Conservation (phyloP, 148 eudicot genomes). For the Dianthus caryophyllus region DNA sequence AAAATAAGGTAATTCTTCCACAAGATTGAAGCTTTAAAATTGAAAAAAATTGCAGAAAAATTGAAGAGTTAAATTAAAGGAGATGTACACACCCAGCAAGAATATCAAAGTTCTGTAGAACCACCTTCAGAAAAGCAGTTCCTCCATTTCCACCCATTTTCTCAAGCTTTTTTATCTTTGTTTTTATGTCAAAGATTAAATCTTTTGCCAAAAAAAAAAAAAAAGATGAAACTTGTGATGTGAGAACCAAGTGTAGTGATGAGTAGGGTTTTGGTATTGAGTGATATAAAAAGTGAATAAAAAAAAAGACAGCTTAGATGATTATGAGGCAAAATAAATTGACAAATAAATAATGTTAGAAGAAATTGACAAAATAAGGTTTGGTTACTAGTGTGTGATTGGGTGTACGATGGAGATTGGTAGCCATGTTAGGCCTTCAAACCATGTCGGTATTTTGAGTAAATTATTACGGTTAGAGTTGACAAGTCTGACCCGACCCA, state of each 20-base stretch:
- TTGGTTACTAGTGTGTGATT: not conserved
- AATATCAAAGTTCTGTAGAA: slow-evolving; percentile 64
- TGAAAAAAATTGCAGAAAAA: slow-evolving; percentile 1
- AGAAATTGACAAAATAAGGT: not conserved
- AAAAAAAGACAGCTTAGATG: not conserved
- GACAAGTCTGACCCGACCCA: too few species aligned
- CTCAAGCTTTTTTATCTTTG: not conserved
- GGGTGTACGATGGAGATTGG: slow-evolving; percentile 5
- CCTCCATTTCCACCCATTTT: slow-evolving; percentile 58
- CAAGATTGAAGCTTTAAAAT: not conserved
- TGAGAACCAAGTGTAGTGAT: not conserved
- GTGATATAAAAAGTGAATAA: not conserved
- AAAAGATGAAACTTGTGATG: not conserved
- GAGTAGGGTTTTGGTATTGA: not conserved
- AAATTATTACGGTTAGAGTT: too few species aligned
- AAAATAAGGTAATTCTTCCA: not conserved
- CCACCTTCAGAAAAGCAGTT: slow-evolving; percentile 55
- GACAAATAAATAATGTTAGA: too few species aligned
- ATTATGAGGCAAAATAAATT: not conserved
- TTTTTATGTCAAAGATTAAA: not conserved
- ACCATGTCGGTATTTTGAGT: too few species aligned
- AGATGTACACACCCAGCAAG: slow-evolving; percentile 74
- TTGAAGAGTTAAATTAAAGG: too few species aligned
- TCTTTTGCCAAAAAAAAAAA: not conserved
- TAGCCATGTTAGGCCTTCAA: too few species aligned